Evolutionary conservation across 164 flowering plant species (phyloP), one percentile per base, ranked within the genome.

Genomic region (Magnolia changhungtana): DNA sequence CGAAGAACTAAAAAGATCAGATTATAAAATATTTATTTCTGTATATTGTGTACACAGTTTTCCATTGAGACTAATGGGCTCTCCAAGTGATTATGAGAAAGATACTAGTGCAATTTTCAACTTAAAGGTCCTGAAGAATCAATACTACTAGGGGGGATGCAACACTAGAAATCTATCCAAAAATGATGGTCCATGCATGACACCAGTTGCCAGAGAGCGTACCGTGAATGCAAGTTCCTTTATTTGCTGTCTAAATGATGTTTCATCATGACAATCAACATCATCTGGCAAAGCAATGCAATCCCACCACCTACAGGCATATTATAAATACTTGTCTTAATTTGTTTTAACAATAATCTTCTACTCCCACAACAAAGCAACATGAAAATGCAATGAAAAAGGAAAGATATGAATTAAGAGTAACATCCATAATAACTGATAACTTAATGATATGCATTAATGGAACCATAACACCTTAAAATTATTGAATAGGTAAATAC

Each of bases 301-400:
- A 63, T 96, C 97, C 99, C 99, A 94, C 99, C 98, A 94, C 91
- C 99, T 96, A 82, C 21, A 84, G 55, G 67, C 49, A 75, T 8
- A 68, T 63, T 1, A 72, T 24, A 55, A 31, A 68, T 68, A 9
- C 37, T 14, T 14, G 8, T 68, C 50, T 29, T 29, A 68, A 16
- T 67, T 65, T 65, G 29, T 65, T 23, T 21, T 11, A 21, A 24
- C 24, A 21, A 24, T 21, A 65, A 65, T 29, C 9, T 59, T 13
- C n/a, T 13, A 59, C n/a, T 59, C n/a, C 5, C 14, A 59, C 5
- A 64, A 64, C 67, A 55, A 55, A 16, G 18, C 61, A 55, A 55
- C 13, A 55, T 55, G 61, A 11, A 11, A 55, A 55, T 55, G 61
- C 13, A 55, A 55, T 55, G 61, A 55, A 11, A 55, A 55, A 16